Conservation (phyloP, 1,139 yeast species). For the Geotrichum reessii region DNA sequence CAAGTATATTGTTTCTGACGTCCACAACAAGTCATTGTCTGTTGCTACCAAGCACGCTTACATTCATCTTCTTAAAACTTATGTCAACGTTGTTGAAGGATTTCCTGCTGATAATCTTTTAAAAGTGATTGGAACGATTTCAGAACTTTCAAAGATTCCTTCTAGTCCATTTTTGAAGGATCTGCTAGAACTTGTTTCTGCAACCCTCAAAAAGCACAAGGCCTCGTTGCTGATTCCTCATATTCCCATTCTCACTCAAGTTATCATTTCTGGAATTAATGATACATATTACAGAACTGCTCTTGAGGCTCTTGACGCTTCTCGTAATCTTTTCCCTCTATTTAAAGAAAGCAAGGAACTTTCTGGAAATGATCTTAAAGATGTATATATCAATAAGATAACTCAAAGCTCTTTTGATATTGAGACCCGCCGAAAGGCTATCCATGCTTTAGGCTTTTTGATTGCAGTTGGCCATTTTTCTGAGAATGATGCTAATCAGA, state of each 20-base stretch:
- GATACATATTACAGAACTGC: constrained; percentile 49
- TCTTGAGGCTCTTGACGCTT: constrained; percentile 46
- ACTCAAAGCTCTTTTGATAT: constrained; percentile 43
- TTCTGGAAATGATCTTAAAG: constrained; percentile 20
- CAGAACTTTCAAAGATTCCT: constrained; percentile 12
- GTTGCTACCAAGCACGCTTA: constrained; percentile 22
- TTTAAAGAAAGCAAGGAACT: neutral
- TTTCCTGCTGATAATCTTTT: constrained; percentile 18
- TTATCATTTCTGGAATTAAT: constrained; percentile 43
- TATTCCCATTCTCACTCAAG: constrained; percentile 32
- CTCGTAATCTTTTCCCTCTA: constrained; percentile 11
- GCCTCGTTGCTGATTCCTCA: constrained; percentile 24
- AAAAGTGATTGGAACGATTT: constrained; percentile 14
- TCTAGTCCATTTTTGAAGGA: constrained; percentile 19
- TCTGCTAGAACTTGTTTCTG: constrained; percentile 24
- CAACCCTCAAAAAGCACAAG: constrained; percentile 20
- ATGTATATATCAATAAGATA: constrained; percentile 38
- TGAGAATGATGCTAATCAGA: constrained; percentile 17
- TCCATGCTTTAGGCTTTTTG: constrained; percentile 38
- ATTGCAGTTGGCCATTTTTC: constrained; percentile 25
- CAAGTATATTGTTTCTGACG: constrained; percentile 22
- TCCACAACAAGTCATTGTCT: constrained; percentile 19
- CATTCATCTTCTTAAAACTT: constrained; percentile 19
- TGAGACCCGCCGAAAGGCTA: constrained; percentile 48
- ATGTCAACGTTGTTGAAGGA: constrained; percentile 20